A percentile compares a stretch with the other conserved stretches of the same genome.
Evolutionary conservation across 148 eudicot species (phyloP).

Genomic region (Oxyria digyna): DNA sequence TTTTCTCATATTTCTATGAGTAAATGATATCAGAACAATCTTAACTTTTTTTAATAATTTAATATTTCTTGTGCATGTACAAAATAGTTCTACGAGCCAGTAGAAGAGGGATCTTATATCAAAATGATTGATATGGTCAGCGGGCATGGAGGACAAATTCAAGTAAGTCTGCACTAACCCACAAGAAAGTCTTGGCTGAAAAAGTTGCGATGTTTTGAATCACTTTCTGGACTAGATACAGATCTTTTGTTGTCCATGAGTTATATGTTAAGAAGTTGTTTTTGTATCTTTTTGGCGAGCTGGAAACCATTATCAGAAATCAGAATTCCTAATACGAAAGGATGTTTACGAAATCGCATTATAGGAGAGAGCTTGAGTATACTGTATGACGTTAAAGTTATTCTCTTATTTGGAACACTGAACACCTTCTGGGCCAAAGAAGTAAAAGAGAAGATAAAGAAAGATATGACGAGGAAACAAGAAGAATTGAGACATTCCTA

Average conservation of each 20-base stretch:
- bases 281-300: too few relatives aligned
- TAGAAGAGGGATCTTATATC: conserved; percentile 95
- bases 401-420: too few relatives aligned
- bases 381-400: too few relatives aligned
- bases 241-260: too few relatives aligned
- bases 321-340: too few relatives aligned
- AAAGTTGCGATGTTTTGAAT: too few relatives aligned
- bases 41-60: not conserved
- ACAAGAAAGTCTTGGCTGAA: too few relatives aligned
- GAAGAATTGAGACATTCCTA: not conserved
- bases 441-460: not conserved
- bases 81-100: conserved; percentile 84
- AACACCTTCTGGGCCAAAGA: not conserved
- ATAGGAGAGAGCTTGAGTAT: too few relatives aligned
- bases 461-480: not conserved
- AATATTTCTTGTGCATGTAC: not conserved
- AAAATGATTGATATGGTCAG: conserved; percentile 96
- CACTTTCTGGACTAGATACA: too few relatives aligned
- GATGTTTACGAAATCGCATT: too few relatives aligned
- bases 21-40: not conserved
- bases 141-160: conserved; percentile 97
- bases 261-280: too few relatives aligned
- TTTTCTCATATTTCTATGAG: conserved; percentile 9
- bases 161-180: conserved; percentile 44
- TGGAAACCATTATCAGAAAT: too few relatives aligned